A percentile compares a stretch with the other conserved stretches of the same genome.
These are phyloP conservation scores for Leccinum subgranulosum DNA, from an alignment of 768 basidiomycete genomes.

Conservation along the genomic window DNA sequence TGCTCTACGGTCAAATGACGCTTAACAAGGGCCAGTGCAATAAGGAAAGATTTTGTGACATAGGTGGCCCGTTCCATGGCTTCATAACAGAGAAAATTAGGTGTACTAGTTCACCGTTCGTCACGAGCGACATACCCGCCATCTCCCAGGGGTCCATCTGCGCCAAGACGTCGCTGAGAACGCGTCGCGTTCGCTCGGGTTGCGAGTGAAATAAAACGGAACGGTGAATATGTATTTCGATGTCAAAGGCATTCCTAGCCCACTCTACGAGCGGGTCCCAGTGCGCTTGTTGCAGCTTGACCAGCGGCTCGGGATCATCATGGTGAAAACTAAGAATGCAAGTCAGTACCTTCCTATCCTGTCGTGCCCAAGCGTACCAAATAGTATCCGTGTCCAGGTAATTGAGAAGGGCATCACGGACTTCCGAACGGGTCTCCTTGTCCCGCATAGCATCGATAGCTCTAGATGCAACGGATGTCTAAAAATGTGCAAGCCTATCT, in stretches of 20 bases:
- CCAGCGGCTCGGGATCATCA: slow-evolving; percentile 71
- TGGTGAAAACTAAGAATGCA: slow-evolving; percentile 67
- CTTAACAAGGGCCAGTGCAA: slow-evolving; percentile 80
- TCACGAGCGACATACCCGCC: slow-evolving; percentile 59
- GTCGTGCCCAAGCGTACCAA: slow-evolving; percentile 47
- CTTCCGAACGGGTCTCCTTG: slow-evolving; percentile 51
- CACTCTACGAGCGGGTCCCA: slow-evolving; percentile 90
- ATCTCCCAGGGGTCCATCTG: slow-evolving; percentile 81
- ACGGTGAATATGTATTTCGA: slow-evolving; percentile 66
- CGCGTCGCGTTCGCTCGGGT: slow-evolving; percentile 60
- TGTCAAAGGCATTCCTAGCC: slow-evolving; percentile 61
- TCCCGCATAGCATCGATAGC: slow-evolving; percentile 80
- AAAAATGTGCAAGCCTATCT: slow-evolving; percentile 9
- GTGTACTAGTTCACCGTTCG: background rate
- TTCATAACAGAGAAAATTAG: slow-evolving; percentile 27
- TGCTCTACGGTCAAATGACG: slow-evolving; percentile 76
- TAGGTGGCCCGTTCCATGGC: slow-evolving; percentile 92
- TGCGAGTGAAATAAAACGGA: slow-evolving; percentile 73
- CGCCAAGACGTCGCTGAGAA: slow-evolving; percentile 54
- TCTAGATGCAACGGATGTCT: slow-evolving; percentile 91
- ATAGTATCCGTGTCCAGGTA: slow-evolving; percentile 96
- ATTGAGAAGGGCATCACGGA: slow-evolving; percentile 65
- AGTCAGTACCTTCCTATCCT: slow-evolving; percentile 1
- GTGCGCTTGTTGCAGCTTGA: slow-evolving; percentile 71
- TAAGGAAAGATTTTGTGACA: slow-evolving; percentile 86